Evolutionary conservation across 75 land plant species (phyloP).

Genomic region (Selaginella moellendorffii): DNA sequence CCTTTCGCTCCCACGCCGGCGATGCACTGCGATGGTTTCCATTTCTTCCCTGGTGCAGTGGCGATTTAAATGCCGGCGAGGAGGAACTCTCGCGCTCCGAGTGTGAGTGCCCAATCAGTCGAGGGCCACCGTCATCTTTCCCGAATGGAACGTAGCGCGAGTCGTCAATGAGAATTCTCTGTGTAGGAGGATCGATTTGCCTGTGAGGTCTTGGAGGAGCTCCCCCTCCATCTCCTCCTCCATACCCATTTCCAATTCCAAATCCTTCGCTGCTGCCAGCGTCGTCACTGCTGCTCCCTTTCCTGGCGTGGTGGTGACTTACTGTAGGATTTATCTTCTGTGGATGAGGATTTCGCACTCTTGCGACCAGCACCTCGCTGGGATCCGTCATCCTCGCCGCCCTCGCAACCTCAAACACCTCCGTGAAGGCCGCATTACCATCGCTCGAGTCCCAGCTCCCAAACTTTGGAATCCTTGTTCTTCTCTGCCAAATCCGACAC

Average conservation of each 20-base stretch:
- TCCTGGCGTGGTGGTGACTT: not conserved
- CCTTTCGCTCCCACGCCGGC: not conserved
- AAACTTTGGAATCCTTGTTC: constrained; percentile 49
- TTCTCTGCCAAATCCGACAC: no score
- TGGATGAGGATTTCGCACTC: not conserved
- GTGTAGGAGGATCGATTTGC: not conserved
- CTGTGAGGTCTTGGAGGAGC: not conserved
- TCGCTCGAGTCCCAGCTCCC: constrained; percentile 53
- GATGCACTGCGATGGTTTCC: not conserved
- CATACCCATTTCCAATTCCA: no score
- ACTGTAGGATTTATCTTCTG: not conserved
- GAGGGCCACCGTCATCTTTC: no score
- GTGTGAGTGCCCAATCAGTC: no score
- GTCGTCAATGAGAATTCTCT: not conserved
- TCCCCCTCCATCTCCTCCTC: not conserved
- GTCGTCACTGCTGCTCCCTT: not conserved
- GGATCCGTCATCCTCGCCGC: constrained; percentile 17
- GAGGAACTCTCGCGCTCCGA: no score
- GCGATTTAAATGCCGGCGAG: no score
- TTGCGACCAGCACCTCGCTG: not conserved
- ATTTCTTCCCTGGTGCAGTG: no score
- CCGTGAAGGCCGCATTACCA: constrained; percentile 33
- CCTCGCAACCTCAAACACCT: constrained; percentile 52
- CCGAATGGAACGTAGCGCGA: not conserved
- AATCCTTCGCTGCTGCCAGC: no score